phyloP scores from a whole-genome alignment of 75 land plant species.

The Pinus tabuliformis region DNA sequence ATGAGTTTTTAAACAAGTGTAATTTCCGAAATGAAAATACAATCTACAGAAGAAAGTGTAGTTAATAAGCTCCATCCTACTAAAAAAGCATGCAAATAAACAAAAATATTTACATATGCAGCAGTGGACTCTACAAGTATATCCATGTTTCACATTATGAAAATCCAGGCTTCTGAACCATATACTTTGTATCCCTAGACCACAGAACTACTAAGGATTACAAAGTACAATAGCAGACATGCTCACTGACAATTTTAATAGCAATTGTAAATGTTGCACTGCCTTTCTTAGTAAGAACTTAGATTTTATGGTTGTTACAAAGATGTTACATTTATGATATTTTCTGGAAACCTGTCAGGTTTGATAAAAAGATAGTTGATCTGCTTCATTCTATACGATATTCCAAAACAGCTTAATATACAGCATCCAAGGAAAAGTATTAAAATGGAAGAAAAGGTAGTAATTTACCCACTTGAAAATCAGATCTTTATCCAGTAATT shows the following conservation, averaged over 20 bases:
- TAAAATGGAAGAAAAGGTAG: background rate
- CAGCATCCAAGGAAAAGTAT: too few relatives aligned
- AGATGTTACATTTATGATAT: too few relatives aligned
- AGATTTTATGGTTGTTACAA: background rate
- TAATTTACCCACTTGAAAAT: constrained; percentile 43
- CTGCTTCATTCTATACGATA: background rate
- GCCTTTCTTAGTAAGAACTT: background rate
- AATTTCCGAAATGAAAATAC: background rate
- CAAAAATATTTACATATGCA: background rate
- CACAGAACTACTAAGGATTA: background rate
- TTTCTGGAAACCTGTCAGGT: background rate
- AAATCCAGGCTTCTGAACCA: background rate
- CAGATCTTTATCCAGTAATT: constrained; percentile 31
- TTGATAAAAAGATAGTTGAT: background rate
- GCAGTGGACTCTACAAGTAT: background rate
- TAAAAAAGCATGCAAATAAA: background rate
- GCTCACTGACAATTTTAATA: background rate
- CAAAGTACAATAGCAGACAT: background rate
- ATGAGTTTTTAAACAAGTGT: too few relatives aligned
- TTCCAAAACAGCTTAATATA: background rate
- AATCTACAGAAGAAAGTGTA: background rate
- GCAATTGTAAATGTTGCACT: background rate
- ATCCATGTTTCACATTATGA: background rate
- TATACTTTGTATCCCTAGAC: background rate
- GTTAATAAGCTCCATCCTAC: background rate